Conservation (phyloP, 192 early-diverging fungal species). For the Umbelopsis ramanniana region DNA sequence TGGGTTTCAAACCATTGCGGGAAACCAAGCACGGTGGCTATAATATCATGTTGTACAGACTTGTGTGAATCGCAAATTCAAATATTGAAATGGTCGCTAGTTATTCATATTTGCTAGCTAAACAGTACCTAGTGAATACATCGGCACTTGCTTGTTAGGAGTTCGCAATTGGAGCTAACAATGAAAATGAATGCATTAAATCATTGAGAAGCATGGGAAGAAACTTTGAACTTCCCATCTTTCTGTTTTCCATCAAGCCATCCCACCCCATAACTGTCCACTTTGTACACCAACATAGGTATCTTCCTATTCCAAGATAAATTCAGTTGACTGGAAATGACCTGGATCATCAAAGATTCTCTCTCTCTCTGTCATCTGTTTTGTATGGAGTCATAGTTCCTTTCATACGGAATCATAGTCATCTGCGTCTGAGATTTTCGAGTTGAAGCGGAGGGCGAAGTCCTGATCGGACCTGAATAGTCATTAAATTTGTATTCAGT, state of each 20-base stretch:
- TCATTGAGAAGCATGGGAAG: not conserved
- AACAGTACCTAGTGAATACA: slow-evolving; percentile 1
- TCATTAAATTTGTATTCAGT: not conserved
- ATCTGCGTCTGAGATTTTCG: not conserved
- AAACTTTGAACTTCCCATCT: not conserved
- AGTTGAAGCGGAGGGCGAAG: not conserved
- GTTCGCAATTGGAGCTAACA: not conserved
- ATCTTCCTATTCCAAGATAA: too few species aligned
- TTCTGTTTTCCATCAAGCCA: not conserved
- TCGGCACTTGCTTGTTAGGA: not conserved
- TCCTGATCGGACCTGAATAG: slow-evolving; percentile 1
- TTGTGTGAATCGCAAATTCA: not conserved
- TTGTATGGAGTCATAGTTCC: too few species aligned
- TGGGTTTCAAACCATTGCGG: slow-evolving; percentile 23
- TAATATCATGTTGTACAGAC: slow-evolving; percentile 18
- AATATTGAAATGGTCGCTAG: not conserved
- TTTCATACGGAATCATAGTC: not conserved
- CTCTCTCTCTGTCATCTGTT: too few species aligned
- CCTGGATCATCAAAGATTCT: too few species aligned
- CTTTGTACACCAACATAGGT: too few species aligned
- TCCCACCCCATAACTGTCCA: too few species aligned
- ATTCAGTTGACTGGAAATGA: too few species aligned
- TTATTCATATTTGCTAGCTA: not conserved
- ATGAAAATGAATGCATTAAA: not conserved
- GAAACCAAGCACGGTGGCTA: slow-evolving; percentile 17